These are phyloP conservation scores for Tetracentron sinense DNA, from an alignment of 164 flowering plant species.

Conservation along the genomic window DNA sequence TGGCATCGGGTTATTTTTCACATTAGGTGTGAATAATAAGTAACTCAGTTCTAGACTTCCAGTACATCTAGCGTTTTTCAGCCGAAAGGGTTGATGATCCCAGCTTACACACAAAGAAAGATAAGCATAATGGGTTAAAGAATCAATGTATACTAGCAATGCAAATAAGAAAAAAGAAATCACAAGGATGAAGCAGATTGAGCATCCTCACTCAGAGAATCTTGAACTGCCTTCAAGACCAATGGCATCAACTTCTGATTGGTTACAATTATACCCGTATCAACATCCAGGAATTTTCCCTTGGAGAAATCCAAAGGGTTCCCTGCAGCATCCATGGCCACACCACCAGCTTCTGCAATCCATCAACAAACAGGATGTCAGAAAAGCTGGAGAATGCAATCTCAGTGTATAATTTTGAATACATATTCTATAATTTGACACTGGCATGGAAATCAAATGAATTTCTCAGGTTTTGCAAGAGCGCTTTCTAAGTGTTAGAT, in stretches of 20 bases:
- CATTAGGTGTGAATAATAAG: no score
- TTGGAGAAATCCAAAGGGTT: conserved; percentile 87
- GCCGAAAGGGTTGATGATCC: no score
- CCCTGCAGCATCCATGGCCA: conserved; percentile 88
- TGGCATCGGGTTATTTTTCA: no score
- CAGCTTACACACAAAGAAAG: no score
- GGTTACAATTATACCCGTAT: conserved; percentile 82
- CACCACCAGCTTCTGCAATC: conserved; percentile 94
- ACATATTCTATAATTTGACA: background rate
- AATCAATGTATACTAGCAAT: no score
- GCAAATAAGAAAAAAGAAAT: conserved; percentile 5
- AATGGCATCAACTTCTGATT: conserved; percentile 86
- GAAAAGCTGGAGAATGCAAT: background rate
- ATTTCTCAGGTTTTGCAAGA: no score
- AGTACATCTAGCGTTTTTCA: no score
- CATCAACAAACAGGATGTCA: conserved; percentile 12
- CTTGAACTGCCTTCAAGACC: conserved; percentile 79
- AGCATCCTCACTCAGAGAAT: conserved; percentile 55
- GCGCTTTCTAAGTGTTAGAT: no score
- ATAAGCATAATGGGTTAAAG: no score
- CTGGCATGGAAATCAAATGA: no score
- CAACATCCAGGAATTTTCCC: conserved; percentile 80
- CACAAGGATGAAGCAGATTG: conserved; percentile 46
- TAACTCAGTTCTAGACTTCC: no score
- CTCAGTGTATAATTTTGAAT: background rate